Evolutionary conservation across 306 rosid genomes (phyloP), one percentile per base, ranked within the genome.

Genomic region (Alnus glutinosa): DNA sequence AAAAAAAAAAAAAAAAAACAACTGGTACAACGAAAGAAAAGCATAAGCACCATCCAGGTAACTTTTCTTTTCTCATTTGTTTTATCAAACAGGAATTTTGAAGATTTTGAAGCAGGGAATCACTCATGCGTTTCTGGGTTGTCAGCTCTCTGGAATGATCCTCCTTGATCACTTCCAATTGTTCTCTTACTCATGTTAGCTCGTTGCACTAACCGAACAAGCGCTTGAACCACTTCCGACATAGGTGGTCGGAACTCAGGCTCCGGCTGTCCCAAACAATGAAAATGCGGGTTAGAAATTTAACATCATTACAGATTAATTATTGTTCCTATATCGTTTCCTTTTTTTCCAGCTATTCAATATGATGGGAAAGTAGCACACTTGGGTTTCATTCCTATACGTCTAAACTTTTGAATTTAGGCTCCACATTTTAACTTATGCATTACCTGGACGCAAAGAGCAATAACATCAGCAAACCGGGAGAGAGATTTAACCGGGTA

Each of bases 201-300:
- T 81, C 99, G 93, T 78, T 95, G 99, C 78, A 95, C 97, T 57
- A 95, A 83, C 36, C 94, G 90, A 72, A 95, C 99, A 78, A 95
- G 72, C 4, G 97, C 94, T 83, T 95, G 90, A 67, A 95, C 99
- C 64, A 95, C 99, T 84, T 95, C 99, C 2, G 99, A 95, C 99
- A 95, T 95, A 0, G 99, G 98, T 19, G 99, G 99, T 86, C 99
- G 96, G 77, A 95, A 95, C 75, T 95, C 99, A 2, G 99, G 98
- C 85, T 95, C 99, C 28, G 94, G 89, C 99, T 95, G 98, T 86
- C 70, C 61, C 74, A 78, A 75, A 39, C 32, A 50, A 16, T 7
- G 34, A 61, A 64, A 82, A 52, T 7, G 23, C 48, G 58, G 54
- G 52, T 75, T 61, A 83, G 76, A 77, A 66, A 47, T 57, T 61